Percentiles rank a stretch among this genome's conserved stretches.
phyloP scores from a whole-genome alignment of 768 basidiomycete species.

The Naganishia friedmannii region DNA sequence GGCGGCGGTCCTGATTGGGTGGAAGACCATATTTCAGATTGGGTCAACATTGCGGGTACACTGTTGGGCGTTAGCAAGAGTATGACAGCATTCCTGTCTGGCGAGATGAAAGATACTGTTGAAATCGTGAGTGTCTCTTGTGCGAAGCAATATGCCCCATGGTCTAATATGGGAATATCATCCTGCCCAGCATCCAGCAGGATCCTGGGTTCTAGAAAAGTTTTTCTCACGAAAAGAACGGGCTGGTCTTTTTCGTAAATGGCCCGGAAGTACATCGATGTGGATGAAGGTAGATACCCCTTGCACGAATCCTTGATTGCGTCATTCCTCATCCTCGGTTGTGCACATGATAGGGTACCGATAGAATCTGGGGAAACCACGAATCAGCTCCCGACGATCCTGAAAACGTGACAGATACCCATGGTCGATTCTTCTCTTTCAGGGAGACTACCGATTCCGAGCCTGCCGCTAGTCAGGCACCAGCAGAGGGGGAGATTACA shows the following conservation, averaged over 20 bases:
- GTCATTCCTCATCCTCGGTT: neutral
- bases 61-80: constrained; percentile 81
- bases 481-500: constrained; percentile 35
- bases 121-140: constrained; percentile 40
- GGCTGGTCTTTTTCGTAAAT: constrained; percentile 82
- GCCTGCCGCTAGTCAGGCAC: constrained; percentile 3
- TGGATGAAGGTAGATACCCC: constrained; percentile 74
- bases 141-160: constrained; percentile 73
- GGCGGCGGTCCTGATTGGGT: constrained; percentile 82
- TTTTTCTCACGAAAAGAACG: constrained; percentile 86
- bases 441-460: constrained; percentile 51
- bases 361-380: constrained; percentile 75
- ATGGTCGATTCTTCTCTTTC: constrained; percentile 82
- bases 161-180: constrained; percentile 62
- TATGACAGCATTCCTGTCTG: constrained; percentile 89
- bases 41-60: constrained; percentile 80
- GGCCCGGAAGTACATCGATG: constrained; percentile 90
- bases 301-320: neutral
- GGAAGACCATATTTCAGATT: constrained; percentile 84
- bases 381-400: constrained; percentile 77
- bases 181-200: constrained; percentile 41
- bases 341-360: constrained; percentile 11
- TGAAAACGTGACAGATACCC: constrained; percentile 57
- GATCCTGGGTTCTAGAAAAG: constrained; percentile 54
- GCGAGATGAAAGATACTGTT: constrained; percentile 87